Evolutionary conservation across 2,329 filamentous ascomycete species (phyloP), one percentile per base, ranked within the genome.

Genomic region (Aspergillus sp.): DNA sequence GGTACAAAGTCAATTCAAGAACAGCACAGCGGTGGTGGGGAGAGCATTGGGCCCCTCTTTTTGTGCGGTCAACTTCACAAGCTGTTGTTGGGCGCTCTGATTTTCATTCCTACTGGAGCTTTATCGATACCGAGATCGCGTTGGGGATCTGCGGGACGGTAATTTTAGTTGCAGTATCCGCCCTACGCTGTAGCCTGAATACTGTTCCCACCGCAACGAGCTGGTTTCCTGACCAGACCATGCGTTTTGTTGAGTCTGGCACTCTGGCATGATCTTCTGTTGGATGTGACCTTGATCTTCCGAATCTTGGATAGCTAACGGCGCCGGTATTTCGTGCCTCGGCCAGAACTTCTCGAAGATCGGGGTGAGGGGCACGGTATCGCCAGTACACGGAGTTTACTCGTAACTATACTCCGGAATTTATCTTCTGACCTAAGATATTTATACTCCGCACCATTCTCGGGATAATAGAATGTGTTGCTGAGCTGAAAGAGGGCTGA

Each of bases 131-230:
- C 21, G 37, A 39, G 51, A 54, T 54, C 46, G 55, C 37, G 60
- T 64, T 63, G 62, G 62, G 60, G 62, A 59, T 61, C 53, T 48
- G 58, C 60, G 57, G 58, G 37, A 49, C 55, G 47, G 55, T 61
- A 54, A 64, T 62, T 66, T 64, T 59, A 60, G 44, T 58, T 43
- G 51, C 64, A 65, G 64, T 65, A 66, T 65, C 57, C 47, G 56
- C 64, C 64, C 63, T 66, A 66, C 64, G 64, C 64, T 56, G 64
- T 66, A 66, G 63, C 57, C 63, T 60, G 58, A 65, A 64, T 65
- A 66, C 64, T 65, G 63, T 56, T 55, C 31, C 41, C 55, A 56
- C 41, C 39, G 35, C 39, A 4, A 27, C 15, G 52, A 57, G 19
- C 27, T 21, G 15, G 15, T n/a, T 37, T 14, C n/a, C 12, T n/a